phyloP scores from a whole-genome alignment of 768 basidiomycete species.

The Boletus barrowsii region DNA sequence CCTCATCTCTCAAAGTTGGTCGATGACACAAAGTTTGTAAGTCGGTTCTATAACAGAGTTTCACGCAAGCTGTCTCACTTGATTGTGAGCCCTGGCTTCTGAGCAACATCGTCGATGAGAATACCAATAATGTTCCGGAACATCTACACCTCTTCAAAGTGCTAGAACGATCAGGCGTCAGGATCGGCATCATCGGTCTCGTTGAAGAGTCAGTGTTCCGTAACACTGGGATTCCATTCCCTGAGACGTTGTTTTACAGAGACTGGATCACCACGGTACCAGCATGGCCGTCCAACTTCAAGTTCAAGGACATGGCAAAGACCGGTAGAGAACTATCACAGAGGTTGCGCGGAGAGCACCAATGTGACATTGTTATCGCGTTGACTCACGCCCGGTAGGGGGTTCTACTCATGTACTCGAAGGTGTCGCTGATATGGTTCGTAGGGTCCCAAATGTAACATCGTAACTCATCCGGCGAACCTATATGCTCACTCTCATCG shows the following conservation, averaged over 20 bases:
- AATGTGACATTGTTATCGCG: conserved; percentile 81
- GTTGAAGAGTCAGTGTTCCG: conserved; percentile 66
- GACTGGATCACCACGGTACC: conserved; percentile 89
- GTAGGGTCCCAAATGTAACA: conserved; percentile 31
- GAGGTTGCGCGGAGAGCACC: conserved; percentile 64
- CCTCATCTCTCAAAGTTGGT: conserved; percentile 66
- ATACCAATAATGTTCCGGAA: conserved; percentile 61
- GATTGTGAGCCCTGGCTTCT: conserved; percentile 75
- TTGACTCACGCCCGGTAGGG: conserved; percentile 75
- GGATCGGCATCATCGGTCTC: conserved; percentile 80
- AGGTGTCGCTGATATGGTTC: conserved; percentile 1
- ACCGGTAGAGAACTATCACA: conserved; percentile 71
- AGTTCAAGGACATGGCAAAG: conserved; percentile 72
- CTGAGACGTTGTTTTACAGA: conserved; percentile 36
- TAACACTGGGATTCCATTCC: not conserved
- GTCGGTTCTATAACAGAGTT: conserved; percentile 20
- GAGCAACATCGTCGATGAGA: conserved; percentile 78
- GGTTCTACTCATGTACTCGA: conserved; percentile 5
- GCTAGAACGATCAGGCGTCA: conserved; percentile 65
- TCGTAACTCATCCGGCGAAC: not conserved
- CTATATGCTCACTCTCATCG: conserved; percentile 7
- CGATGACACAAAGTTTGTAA: conserved; percentile 69
- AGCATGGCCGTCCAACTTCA: conserved; percentile 81
- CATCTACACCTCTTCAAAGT: conserved; percentile 59
- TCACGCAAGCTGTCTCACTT: not conserved